These are phyloP conservation scores for Mimosa bimucronata DNA, from an alignment of 306 rosid genomes.

Conservation along the genomic window DNA sequence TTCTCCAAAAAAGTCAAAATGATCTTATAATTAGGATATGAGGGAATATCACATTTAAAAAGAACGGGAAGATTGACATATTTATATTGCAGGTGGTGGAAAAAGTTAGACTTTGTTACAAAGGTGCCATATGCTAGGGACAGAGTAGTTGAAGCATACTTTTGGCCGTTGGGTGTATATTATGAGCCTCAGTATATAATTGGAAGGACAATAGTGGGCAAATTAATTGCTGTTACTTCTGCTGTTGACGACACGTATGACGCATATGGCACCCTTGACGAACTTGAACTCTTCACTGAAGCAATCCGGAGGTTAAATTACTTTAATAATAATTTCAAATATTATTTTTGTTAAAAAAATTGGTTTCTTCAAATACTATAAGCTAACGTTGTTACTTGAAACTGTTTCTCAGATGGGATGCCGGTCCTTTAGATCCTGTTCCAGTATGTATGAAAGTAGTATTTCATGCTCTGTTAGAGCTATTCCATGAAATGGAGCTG, in stretches of 20 bases:
- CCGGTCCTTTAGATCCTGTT: background rate
- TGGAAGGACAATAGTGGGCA: background rate
- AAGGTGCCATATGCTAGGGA: background rate
- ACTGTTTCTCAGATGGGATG: conserved; percentile 45
- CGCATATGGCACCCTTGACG: conserved; percentile 1
- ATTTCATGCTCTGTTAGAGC: background rate
- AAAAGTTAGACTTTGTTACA: background rate
- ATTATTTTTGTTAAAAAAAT: background rate
- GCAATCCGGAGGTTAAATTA: background rate
- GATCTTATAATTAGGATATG: too few relatives aligned
- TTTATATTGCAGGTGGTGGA: conserved; percentile 1
- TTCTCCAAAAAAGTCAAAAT: too few relatives aligned
- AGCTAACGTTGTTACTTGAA: background rate
- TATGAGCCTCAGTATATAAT: background rate
- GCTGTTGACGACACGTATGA: conserved; percentile 6
- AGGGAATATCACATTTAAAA: too few relatives aligned
- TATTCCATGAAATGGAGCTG: conserved; percentile 19
- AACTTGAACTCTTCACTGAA: background rate
- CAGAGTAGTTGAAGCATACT: background rate
- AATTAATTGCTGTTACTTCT: background rate
- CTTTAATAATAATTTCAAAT: background rate
- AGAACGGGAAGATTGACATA: background rate
- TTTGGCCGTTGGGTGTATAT: background rate
- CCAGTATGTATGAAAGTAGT: conserved; percentile 33
- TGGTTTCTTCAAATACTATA: too few relatives aligned